Evolutionary conservation across 2,329 filamentous ascomycete genomes (phyloP).

Genomic region (Phaeoacremonium minimum): DNA sequence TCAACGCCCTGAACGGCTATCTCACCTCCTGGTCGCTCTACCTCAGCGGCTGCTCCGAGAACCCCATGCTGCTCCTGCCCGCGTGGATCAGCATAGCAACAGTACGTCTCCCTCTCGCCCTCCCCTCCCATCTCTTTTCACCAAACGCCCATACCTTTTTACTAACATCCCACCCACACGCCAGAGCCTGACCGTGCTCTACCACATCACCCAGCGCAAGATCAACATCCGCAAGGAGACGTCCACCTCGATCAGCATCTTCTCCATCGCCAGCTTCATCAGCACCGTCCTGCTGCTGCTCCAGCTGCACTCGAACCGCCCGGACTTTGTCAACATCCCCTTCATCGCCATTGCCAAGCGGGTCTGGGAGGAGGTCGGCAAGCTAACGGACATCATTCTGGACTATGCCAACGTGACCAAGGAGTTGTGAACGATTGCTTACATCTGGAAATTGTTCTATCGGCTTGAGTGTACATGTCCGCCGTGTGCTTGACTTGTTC

Average conservation of each 20-base stretch:
- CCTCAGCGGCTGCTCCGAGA: constrained; percentile 64
- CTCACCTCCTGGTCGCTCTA: constrained; percentile 69
- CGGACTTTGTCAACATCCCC: constrained; percentile 58
- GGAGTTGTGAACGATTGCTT: too few species aligned
- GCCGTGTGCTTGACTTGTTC: background rate
- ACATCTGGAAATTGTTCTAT: background rate
- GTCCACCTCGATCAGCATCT: constrained; percentile 70
- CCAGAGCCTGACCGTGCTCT: constrained; percentile 69
- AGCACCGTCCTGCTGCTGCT: constrained; percentile 67
- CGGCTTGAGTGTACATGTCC: background rate
- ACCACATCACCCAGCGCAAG: constrained; percentile 73
- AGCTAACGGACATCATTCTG: constrained; percentile 18
- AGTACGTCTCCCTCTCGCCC: constrained; percentile 34
- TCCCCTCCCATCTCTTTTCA: background rate
- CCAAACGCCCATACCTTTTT: background rate
- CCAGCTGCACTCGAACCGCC: constrained; percentile 60
- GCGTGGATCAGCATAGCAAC: constrained; percentile 77
- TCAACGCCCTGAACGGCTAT: constrained; percentile 71
- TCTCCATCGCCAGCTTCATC: constrained; percentile 72
- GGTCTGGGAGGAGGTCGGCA: constrained; percentile 24
- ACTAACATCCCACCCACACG: constrained; percentile 1
- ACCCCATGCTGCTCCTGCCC: constrained; percentile 67
- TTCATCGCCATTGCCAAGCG: constrained; percentile 43
- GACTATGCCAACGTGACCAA: constrained; percentile 18
- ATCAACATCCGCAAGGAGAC: constrained; percentile 79